A percentile compares a stretch with the other conserved stretches of the same genome.
Evolutionary conservation across 345 rosid species (phyloP).

Genomic region (Moricandia moricandioides): DNA sequence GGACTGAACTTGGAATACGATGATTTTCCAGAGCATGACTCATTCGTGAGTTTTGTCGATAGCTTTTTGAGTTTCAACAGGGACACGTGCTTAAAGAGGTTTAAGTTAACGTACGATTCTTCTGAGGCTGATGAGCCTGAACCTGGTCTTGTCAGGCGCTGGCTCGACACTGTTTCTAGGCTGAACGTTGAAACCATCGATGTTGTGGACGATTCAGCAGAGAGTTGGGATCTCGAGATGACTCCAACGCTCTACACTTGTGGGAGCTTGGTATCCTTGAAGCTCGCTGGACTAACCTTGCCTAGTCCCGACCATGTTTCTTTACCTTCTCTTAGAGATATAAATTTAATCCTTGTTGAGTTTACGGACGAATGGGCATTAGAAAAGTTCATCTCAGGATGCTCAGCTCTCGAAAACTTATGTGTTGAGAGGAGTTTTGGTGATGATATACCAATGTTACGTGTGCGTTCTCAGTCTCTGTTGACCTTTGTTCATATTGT

Average conservation of each 20-base stretch:
- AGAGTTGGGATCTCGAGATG: not conserved
- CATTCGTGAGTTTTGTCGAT: not conserved
- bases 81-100: not conserved
- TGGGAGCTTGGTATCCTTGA: not conserved
- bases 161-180: not conserved
- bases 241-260: not conserved
- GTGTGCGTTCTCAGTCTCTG: conserved; percentile 10
- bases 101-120: not conserved
- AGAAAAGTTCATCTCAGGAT: not conserved
- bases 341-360: not conserved
- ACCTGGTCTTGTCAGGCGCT: not conserved
- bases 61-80: not conserved
- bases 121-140: not conserved
- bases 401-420: not conserved
- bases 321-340: conserved; percentile 2
- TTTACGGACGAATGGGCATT: not conserved
- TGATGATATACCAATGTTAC: not conserved
- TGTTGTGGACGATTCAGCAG: not conserved
- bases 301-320: conserved; percentile 1
- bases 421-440: not conserved
- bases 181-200: not conserved
- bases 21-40: not conserved
- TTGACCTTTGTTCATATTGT: not conserved
- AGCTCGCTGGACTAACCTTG: not conserved
- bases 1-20: not conserved